Base-by-base conservation (phyloP, 768 basidiomycete species). In the Tricholoma flavovirens region DNA sequence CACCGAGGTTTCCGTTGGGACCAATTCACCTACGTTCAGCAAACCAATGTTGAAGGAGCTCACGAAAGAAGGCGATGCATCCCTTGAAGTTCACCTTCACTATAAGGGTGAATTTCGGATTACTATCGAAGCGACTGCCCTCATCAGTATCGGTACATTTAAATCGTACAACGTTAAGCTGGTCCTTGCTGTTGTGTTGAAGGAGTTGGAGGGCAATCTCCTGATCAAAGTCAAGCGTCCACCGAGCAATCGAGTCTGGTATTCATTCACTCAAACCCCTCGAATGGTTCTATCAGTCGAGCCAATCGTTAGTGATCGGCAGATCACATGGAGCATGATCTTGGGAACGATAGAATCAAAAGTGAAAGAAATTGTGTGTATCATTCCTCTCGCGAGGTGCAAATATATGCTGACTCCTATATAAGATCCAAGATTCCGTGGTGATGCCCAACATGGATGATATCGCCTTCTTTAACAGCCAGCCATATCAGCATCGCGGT, bases 381-480 rank as follows among this genome's bases (percentile, higher is more conserved):
- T 6, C 35, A 42, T 45, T 22, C 48, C 57, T 43, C 6, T 45
- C 19, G 21, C 46, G 22, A 35, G 24, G 51, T 51, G 11, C 51
- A 38, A 56, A 45, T 11, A 15, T 48, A 49, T 49, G 19, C 49
- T 53, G 11, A 56, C 54, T 46, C 54, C 2, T 35, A 38, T 36
- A 57, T 53, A 15, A 98, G 95, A 90, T 98, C 56, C 81, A 84
- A 62, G 96, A 99, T 62, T 94, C 94, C 0, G 82, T 98, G 17
- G 97, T 99, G 17, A 73, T 95, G 68, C 97, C 97, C 5, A 92
- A 97, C 71, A 97, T 98, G 93, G 97, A 99, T 69, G 97, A 99
- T 64, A 89, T 98, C 57, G 79, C 94, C 11, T 98, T 94, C 79
- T 98, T 96, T 67, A 89, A 97, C 68, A 95, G 88, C 33, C 64